Evolutionary conservation across 2,329 filamentous ascomycete genomes (phyloP), one percentile per base, ranked within the genome.

Genomic region (Aspergillus caelatus): DNA sequence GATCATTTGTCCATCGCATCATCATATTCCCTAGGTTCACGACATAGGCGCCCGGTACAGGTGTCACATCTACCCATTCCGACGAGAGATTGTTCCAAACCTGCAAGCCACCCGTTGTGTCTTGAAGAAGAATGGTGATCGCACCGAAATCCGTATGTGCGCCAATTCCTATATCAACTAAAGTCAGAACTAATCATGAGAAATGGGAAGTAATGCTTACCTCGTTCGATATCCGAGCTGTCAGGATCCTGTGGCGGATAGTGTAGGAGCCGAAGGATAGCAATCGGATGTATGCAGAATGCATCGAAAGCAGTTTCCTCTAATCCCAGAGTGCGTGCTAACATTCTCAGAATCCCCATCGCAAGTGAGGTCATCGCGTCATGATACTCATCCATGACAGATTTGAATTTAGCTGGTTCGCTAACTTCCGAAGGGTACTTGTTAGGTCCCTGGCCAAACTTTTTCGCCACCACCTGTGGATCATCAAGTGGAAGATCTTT

Each of bases 81-180:
- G 57, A 54, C 11, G 62, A 63, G 26, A 53, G 54, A 14, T 70
- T 64, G 58, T 73, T 65, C 70, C 69, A 71, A 1, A 75, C 72
- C 36, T 76, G 69, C 4, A 76, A 60, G 1, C 74, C 73, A 12
- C 71, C 71, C 2, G 65, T 67, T 12, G 63, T 55, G 56, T 74
- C 73, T 52, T 76, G 73, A 2, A 75, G 66, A 7, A 77, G 71
- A 10, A 77, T 69, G 3, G 73, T 77, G 30, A 76, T 69, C n/a
- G 68, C 72, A 9, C 74, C 73, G 26, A 76, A 77, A 60, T 77
- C 73, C 1, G 70, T 73, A 48, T 77, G 75, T 0, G 73, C 75
- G 10, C 75, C 74, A 53, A 74, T 71, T 3, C 72, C 72, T 69
- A 36, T 1, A 8, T 8, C 39, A 4, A 41, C 39, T 1, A 4